phyloP scores from a whole-genome alignment of 2,329 filamentous ascomycete genomes.

The Aureobasidium mangrovei region DNA sequence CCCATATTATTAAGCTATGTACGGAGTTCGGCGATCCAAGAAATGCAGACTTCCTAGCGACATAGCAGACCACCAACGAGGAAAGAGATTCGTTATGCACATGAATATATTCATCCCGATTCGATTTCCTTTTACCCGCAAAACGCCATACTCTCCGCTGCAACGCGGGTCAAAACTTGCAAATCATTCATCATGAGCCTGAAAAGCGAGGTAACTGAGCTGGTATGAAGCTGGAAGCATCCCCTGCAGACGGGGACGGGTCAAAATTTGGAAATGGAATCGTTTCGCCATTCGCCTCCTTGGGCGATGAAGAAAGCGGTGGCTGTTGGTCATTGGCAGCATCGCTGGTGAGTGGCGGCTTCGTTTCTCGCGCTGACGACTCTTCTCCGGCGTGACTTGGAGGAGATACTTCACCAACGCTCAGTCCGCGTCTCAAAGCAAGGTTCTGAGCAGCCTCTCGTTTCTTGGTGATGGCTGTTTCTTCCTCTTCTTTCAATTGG shows the following conservation, averaged over 20 bases:
- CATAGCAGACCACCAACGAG: background rate
- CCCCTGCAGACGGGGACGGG: background rate
- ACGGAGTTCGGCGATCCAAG: background rate
- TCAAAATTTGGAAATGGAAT: conserved; percentile 11
- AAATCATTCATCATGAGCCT: background rate
- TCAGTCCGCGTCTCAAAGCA: conserved; percentile 46
- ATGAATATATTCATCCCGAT: background rate
- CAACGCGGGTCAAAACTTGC: background rate
- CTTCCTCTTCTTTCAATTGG: conserved; percentile 45
- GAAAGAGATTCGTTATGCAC: conserved; percentile 6
- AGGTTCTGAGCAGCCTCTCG: conserved; percentile 47
- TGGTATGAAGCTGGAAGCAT: conserved; percentile 5
- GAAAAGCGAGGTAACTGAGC: conserved; percentile 12
- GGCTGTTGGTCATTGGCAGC: background rate
- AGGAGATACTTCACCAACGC: background rate
- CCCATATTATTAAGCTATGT: background rate
- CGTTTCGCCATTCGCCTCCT: background rate
- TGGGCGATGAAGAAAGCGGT: background rate
- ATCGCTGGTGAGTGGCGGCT: background rate
- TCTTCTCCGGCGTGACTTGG: no score
- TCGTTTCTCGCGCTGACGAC: background rate
- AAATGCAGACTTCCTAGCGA: no score
- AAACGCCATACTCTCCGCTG: background rate
- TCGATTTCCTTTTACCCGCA: background rate
- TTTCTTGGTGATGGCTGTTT: conserved; percentile 44